Evolutionary conservation across 805 yeast species (phyloP).

Genomic region (Wickerhamomyces subpelliculosus): DNA sequence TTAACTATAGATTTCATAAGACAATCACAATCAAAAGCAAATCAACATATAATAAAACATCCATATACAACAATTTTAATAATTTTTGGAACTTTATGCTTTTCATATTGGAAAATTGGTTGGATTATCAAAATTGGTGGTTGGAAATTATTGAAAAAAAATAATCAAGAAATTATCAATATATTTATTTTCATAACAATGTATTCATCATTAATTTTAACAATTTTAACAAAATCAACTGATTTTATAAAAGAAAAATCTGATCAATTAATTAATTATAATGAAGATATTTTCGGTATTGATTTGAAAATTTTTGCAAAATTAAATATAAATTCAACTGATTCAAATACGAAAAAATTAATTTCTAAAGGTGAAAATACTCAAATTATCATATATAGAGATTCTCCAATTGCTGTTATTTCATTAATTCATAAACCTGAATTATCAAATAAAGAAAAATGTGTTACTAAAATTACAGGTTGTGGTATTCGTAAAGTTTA

Average conservation of each 20-base stretch:
- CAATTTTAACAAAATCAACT: conserved; percentile 34
- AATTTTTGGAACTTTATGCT: background rate
- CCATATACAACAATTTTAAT: conserved; percentile 30
- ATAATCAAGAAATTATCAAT: conserved; percentile 17
- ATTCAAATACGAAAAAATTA: conserved; percentile 20
- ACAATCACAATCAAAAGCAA: conserved; percentile 18
- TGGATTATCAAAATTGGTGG: conserved; percentile 11
- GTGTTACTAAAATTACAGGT: conserved; percentile 48
- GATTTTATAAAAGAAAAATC: conserved; percentile 39
- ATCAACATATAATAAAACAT: conserved; percentile 37
- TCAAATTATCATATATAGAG: conserved; percentile 53
- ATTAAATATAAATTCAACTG: conserved; percentile 17
- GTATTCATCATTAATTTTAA: conserved; percentile 32
- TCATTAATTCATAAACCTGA: conserved; percentile 38
- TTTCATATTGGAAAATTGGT: conserved; percentile 11
- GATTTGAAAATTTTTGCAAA: conserved; percentile 43
- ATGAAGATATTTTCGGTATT: conserved; percentile 39
- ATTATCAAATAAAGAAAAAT: conserved; percentile 31
- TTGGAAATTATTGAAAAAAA: conserved; percentile 6
- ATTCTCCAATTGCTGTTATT: conserved; percentile 63
- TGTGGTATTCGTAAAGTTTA: conserved; percentile 66
- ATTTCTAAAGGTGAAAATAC: conserved; percentile 39
- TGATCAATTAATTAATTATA: conserved; percentile 29
- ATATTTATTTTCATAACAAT: conserved; percentile 33
- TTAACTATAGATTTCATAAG: conserved; percentile 51